Base-by-base conservation (phyloP, 129 eudicot genomes). In the Kitagawia praeruptora region DNA sequence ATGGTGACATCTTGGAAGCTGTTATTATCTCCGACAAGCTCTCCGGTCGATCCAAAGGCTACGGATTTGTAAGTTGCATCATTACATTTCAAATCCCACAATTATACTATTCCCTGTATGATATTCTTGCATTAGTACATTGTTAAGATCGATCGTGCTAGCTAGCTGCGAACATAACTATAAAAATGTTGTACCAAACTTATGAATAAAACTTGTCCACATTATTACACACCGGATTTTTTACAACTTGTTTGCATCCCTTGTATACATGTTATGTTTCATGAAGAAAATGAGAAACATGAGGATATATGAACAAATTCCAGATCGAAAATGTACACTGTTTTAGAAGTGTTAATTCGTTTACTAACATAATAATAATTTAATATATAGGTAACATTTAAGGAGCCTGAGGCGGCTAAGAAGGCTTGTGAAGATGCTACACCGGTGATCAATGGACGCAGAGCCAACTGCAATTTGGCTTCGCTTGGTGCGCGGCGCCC, bases 351-450 rank as follows among this genome's bases (percentile, higher is more conserved):
- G 11, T 69, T 75, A 34, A n/a, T 54, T n/a, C 7, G 28, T 39
- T 41, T 16, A 38, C n/a, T 42, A 15, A 8, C 23, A 13, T 63
- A 9, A 0, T 31, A n/a, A 9, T 25, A 25, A 70, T 71, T 21
- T 6, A 23, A 42, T 27, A 86, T 34, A 34, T 40, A 40, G 89
- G 89, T 86, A 63, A 86, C 89, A 6, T 86, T 86, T 48, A 83
- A 81, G 79, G 89, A 86, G 4, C 72, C 85, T 1, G 89, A 94
- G 84, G 83, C 96, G 44, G 98, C 98, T 5, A 92, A 91, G 85
- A 92, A 90, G 78, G 98, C 98, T 13, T 94, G 98, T 73, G 98
- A 90, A 83, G 98, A 94, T 73, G 81, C 98, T n/a, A 83, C 98
- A 28, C 98, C 98, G 80, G 90, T 90, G 70, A 94, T 94, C 79